phyloP scores from a whole-genome alignment of 192 early-diverging fungal genomes.

The Backusella psychrophila region DNA sequence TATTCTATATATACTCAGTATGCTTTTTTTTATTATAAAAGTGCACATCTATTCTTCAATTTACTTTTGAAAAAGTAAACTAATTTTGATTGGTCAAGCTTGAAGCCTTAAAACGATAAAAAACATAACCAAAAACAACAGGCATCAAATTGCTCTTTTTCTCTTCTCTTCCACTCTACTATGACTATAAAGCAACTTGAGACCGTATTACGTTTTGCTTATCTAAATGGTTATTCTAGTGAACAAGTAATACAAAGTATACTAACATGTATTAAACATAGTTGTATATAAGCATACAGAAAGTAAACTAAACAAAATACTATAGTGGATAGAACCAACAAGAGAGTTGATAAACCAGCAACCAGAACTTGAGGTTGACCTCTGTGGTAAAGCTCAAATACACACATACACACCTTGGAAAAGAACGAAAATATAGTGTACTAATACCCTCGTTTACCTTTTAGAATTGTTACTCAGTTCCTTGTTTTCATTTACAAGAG shows the following conservation, averaged over 20 bases:
- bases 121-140: neutral
- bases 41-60: too few relatives aligned
- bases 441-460: neutral
- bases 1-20: too few relatives aligned
- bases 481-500: conserved; percentile 18
- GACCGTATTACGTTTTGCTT: conserved; percentile 24
- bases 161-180: neutral
- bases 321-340: conserved; percentile 27
- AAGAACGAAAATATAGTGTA: neutral
- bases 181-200: conserved; percentile 16
- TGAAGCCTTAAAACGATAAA: neutral
- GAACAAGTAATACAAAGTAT: conserved; percentile 12
- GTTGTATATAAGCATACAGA: neutral
- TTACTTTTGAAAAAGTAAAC: too few relatives aligned
- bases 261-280: neutral
- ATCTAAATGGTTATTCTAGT: conserved; percentile 18
- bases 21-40: too few relatives aligned
- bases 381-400: conserved; percentile 18
- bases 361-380: conserved; percentile 4
- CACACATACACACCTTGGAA: neutral
- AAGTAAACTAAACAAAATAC: neutral
- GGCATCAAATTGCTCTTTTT: neutral
- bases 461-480: conserved; percentile 22
- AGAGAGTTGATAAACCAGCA: conserved; percentile 14
- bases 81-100: neutral